These are phyloP conservation scores for Bullera alba DNA, from an alignment of 768 basidiomycete genomes.

Conservation along the genomic window DNA sequence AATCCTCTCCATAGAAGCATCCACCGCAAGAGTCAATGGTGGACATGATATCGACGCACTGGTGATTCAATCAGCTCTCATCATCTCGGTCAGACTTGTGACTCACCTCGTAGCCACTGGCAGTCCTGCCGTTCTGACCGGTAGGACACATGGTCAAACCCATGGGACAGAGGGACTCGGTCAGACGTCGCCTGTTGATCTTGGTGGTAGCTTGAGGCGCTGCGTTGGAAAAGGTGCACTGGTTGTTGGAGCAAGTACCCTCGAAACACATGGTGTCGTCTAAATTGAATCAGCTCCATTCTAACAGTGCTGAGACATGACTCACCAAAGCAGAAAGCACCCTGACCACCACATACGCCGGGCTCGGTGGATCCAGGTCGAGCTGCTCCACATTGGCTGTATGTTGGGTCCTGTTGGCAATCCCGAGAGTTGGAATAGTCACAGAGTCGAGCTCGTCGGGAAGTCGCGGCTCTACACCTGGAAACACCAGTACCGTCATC, in stretches of 20 bases:
- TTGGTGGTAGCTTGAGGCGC: too few species aligned
- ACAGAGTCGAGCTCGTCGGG: background rate
- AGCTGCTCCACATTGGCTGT: background rate
- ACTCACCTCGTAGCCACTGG: background rate
- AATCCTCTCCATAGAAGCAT: background rate
- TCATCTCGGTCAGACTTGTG: background rate
- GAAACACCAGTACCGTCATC: background rate
- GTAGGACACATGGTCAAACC: background rate
- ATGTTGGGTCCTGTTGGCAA: background rate
- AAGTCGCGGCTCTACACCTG: background rate
- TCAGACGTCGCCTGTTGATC: too few species aligned
- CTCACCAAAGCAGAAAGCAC: background rate
- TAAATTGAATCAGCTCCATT: too few species aligned
- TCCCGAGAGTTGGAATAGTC: background rate
- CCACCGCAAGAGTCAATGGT: constrained; percentile 5
- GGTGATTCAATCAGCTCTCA: background rate
- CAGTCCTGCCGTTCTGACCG: background rate
- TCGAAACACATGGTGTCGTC: too few species aligned
- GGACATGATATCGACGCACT: background rate
- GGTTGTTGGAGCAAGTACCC: too few species aligned
- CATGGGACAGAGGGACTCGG: background rate
- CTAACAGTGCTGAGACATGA: background rate
- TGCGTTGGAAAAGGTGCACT: too few species aligned
- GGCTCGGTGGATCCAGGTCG: background rate
- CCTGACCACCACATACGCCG: constrained; percentile 3